phyloP scores from a whole-genome alignment of 306 rosid genomes.

The Acmispon strigosus region DNA sequence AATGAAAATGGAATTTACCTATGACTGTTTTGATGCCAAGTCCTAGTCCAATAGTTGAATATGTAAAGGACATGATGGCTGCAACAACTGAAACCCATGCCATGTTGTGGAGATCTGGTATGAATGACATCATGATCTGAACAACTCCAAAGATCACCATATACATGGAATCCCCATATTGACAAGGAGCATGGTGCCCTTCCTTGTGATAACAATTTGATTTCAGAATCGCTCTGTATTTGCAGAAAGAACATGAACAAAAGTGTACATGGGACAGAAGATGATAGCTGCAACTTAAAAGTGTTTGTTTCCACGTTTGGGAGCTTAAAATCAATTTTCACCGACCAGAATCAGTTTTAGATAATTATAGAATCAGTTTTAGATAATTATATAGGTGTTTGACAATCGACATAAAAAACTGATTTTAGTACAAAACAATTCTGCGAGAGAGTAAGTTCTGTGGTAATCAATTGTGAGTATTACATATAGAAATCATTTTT shows the following conservation, averaged over 20 bases:
- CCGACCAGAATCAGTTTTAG: too few relatives aligned
- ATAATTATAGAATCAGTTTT: too few relatives aligned
- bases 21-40: constrained; percentile 59
- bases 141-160: constrained; percentile 72
- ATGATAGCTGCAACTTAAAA: neutral
- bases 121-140: constrained; percentile 67
- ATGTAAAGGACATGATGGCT: constrained; percentile 72
- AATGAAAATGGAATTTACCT: constrained; percentile 32
- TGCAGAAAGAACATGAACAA: neutral
- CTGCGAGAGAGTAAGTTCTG: too few relatives aligned
- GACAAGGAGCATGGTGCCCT: constrained; percentile 69
- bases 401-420: too few relatives aligned
- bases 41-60: constrained; percentile 62
- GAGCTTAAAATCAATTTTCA: too few relatives aligned
- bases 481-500: too few relatives aligned
- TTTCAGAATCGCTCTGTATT: constrained; percentile 61
- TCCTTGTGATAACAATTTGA: constrained; percentile 76
- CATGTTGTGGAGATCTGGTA: constrained; percentile 76
- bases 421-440: too few relatives aligned
- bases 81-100: constrained; percentile 69
- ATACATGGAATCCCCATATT: constrained; percentile 37
- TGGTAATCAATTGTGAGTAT: too few relatives aligned
- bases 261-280: too few relatives aligned
- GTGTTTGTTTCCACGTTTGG: too few relatives aligned
- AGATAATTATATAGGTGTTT: too few relatives aligned